Evolutionary conservation across 2,329 filamentous ascomycete genomes (phyloP), one percentile per base, ranked within the genome.

Genomic region (Chalaropsis ovoidea): DNA sequence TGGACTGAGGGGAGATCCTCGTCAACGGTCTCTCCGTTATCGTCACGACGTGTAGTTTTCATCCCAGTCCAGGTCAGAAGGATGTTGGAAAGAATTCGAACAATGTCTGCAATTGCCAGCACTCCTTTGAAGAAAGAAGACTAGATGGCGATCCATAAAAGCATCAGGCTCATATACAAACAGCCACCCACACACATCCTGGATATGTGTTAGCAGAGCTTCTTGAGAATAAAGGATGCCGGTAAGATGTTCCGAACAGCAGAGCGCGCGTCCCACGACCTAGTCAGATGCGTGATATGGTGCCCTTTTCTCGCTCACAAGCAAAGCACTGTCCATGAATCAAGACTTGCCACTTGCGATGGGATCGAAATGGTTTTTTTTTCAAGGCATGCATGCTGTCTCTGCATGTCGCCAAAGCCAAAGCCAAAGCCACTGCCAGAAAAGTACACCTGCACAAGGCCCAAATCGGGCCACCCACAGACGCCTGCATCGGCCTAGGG

Each of bases 391-490:
- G 47, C 27, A 49, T 58, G 54, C 27, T 27, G 31, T 35, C 35
- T 27, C 22, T 58, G 64, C 52, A 65, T 43, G 27, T 65, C 47
- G 41, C 65, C 43, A 39, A 49, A 61, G 11, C 54, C 54, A 42
- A 49, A 49, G 47, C 47, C 47, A 22, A 52, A 15, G 47, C 47
- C 47, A 27, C 58, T 61, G 58, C 86, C 85, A 69, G 88, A 87
- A 69, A 91, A 91, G 71, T 92, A 89, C 80, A 86, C 89, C 70
- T 92, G 89, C 0, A 89, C 83, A 54, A 86, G 83, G 17, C 90
- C 72, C 6, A 92, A 80, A 68, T 84, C 81, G 13, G 82, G 72
- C 85, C 87, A 89, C 19, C 41, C 43, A 64, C 63, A 27, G 65
- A 56, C 15, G 61, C 41, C 61, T 65, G 8, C 39, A 5, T 71